phyloP scores from a whole-genome alignment of 2,329 filamentous ascomycete species.

The Talaromyces rugulosus region DNA sequence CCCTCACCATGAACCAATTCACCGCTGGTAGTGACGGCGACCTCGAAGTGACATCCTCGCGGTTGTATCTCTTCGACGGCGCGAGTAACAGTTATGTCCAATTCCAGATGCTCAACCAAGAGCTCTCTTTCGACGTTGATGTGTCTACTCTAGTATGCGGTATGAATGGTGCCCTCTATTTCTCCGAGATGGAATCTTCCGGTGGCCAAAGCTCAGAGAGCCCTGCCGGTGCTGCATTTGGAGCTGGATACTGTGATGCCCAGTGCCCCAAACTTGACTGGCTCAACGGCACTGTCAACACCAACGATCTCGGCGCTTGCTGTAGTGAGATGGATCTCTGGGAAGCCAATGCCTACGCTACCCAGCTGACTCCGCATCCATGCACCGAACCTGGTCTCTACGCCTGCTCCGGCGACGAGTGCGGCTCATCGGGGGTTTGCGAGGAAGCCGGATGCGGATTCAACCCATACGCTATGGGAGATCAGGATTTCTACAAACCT shows the following conservation, averaged over 20 bases:
- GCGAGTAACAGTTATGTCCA: constrained; percentile 59
- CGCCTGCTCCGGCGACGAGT: constrained; percentile 49
- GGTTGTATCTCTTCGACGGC: constrained; percentile 62
- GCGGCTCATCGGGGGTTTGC: constrained; percentile 58
- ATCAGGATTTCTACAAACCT: constrained; percentile 59
- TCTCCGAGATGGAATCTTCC: constrained; percentile 50
- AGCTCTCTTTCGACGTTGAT: constrained; percentile 70
- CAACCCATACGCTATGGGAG: constrained; percentile 64
- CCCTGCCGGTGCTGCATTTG: constrained; percentile 55
- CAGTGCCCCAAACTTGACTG: constrained; percentile 55
- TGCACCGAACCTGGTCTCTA: constrained; percentile 51
- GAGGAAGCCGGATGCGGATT: constrained; percentile 69
- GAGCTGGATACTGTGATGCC: constrained; percentile 62
- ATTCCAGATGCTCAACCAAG: constrained; percentile 62
- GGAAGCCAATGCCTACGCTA: constrained; percentile 65
- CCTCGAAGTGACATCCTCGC: constrained; percentile 40
- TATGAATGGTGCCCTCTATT: constrained; percentile 67
- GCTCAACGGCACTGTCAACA: constrained; percentile 52
- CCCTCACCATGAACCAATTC: constrained; percentile 47
- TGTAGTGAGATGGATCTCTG: constrained; percentile 67
- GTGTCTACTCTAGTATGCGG: constrained; percentile 65
- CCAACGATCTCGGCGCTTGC: constrained; percentile 56
- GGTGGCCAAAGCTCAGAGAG: constrained; percentile 53
- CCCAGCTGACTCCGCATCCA: constrained; percentile 62
- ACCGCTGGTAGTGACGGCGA: constrained; percentile 33